These are phyloP conservation scores for Calonectria montana DNA, from an alignment of 2,329 filamentous ascomycete species.

Conservation along the genomic window DNA sequence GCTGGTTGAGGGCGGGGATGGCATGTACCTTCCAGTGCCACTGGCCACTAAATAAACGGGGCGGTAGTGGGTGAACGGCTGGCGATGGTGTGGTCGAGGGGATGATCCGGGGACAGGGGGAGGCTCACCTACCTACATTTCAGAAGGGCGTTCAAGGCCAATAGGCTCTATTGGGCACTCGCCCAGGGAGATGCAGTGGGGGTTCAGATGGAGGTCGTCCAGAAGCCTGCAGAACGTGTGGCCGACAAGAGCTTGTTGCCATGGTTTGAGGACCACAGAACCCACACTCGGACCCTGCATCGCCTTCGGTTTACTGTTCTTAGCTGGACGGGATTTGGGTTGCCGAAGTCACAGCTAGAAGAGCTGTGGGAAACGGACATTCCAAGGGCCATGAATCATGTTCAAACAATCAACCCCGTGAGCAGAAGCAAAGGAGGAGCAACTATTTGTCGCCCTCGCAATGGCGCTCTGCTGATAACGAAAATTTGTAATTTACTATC, in stretches of 20 bases:
- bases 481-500: neutral
- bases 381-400: neutral
- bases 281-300: neutral
- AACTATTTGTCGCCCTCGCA: neutral
- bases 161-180: neutral
- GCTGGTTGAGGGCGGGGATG: constrained; percentile 7
- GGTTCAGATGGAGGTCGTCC: neutral
- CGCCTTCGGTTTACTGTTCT: neutral
- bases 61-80: neutral
- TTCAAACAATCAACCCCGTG: neutral
- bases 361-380: neutral
- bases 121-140: neutral
- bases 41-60: neutral
- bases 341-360: constrained; percentile 2
- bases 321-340: constrained; percentile 7
- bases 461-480: neutral
- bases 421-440: neutral
- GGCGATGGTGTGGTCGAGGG: neutral
- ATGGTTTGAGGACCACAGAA: neutral
- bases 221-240: neutral
- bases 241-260: neutral
- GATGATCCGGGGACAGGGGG: neutral
- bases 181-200: neutral
- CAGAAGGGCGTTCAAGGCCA: neutral
- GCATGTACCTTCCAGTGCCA: neutral